These are phyloP conservation scores for Pichia eremophila DNA, from an alignment of 805 yeast genomes.

Conservation along the genomic window DNA sequence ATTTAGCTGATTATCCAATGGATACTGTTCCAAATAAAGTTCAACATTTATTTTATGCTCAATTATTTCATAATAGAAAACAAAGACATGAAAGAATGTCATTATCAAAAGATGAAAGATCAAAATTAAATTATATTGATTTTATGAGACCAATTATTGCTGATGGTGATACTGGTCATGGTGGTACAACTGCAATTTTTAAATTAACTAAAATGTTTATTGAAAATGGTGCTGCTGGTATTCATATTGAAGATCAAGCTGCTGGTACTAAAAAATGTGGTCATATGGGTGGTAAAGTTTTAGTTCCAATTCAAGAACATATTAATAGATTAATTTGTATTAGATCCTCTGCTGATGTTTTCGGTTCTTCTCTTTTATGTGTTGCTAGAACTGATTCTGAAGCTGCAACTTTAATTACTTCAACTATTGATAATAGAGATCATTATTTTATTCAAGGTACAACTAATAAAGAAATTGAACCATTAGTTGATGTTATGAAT, in stretches of 20 bases:
- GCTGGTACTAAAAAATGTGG: constrained; percentile 99
- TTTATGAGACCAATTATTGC: constrained; percentile 92
- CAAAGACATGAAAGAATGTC: constrained; percentile 79
- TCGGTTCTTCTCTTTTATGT: constrained; percentile 74
- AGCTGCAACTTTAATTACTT: constrained; percentile 91
- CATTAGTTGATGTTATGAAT: constrained; percentile 68
- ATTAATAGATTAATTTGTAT: constrained; percentile 89
- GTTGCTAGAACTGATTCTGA: constrained; percentile 97
- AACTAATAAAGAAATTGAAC: constrained; percentile 73
- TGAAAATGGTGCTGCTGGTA: constrained; percentile 98
- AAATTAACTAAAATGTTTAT: constrained; percentile 92
- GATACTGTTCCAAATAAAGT: constrained; percentile 98
- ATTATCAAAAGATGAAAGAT: constrained; percentile 53
- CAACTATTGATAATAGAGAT: constrained; percentile 90
- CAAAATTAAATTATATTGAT: constrained; percentile 66
- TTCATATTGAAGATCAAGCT: constrained; percentile 97
- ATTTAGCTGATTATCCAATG: constrained; percentile 96
- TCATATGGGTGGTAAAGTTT: constrained; percentile 97
- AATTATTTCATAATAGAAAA: constrained; percentile 93
- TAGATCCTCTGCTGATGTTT: constrained; percentile 90
- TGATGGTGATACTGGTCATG: constrained; percentile 98
- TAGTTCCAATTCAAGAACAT: constrained; percentile 96
- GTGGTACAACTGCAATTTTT: constrained; percentile 94
- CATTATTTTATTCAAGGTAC: constrained; percentile 88
- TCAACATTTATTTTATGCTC: constrained; percentile 94